Evolutionary conservation across 192 early-diverging fungal species (phyloP), one percentile per base, ranked within the genome.

Genomic region (Linnemannia schmuckeri): DNA sequence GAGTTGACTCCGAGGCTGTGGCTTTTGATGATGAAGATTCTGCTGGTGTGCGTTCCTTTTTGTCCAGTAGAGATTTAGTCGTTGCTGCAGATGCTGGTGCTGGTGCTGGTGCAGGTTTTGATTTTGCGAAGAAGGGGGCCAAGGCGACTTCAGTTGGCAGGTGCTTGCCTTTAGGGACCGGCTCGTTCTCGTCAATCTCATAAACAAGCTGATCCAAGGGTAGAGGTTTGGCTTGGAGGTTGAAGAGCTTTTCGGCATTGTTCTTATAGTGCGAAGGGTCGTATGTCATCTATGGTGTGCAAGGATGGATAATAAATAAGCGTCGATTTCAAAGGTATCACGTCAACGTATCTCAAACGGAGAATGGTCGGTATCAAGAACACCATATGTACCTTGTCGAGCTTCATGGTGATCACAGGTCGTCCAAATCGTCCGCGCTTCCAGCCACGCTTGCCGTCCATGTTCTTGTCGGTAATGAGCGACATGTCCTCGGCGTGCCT

Each of bases 181-280:
- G 85, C 49, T 87, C 85, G 33, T 75, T 75, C 66, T 87, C 85
- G 42, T 87, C 85, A 37, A 87, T 87, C n/a, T 81, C 38, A 24
- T 87, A 87, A 8, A 81, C 22, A 49, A 87, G 38, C 18, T 87
- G 49, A 52, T 75, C 49, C 18, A 87, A 44, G 5, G 85, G 85
- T 10, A 87, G 63, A 35, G 80, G 79, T 70, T 75, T 87, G 22
- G 61, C 85, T 63, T 75, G 63, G 38, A 88, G 68, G 33, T 89
- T 88, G 73, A 91, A 92, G 27, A 94, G 78, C 69, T 94, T 94
- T 33, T 90, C 90, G 66, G 93, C 88, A 70, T 89, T 93, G 74
- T 94, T 90, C 82, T 94, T 95, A 86, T 94, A 92, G 73, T 92
- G 90, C 9, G 89, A 85, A 4, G 95, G 95, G 54, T 96, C 95